Conservation (phyloP, 305 asterid genomes). For the Fraxinus velutina region DNA sequence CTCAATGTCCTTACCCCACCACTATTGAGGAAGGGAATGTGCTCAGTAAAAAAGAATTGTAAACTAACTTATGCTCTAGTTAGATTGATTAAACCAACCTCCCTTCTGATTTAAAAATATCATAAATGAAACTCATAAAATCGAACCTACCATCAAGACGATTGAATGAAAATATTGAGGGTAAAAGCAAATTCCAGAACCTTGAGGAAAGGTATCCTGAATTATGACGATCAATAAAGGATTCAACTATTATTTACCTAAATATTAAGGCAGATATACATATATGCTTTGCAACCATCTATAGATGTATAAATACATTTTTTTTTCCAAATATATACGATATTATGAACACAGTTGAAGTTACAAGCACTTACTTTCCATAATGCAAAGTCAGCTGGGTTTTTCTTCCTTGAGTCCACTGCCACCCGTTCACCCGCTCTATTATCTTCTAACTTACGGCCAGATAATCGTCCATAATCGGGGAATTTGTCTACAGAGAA, state of each 20-base stretch:
- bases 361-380: conserved; percentile 73
- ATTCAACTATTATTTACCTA: conserved; percentile 5
- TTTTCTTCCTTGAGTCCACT: conserved; percentile 85
- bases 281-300: not conserved
- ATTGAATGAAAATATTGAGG: conserved; percentile 3
- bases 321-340: not conserved
- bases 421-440: conserved; percentile 95
- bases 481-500: conserved; percentile 87
- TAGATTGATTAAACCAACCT: conserved; percentile 10
- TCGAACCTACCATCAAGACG: not conserved
- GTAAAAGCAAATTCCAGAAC: conserved; percentile 8
- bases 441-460: conserved; percentile 87
- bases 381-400: conserved; percentile 94
- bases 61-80: not conserved
- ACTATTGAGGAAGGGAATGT: not conserved
- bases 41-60: not conserved
- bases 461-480: conserved; percentile 81
- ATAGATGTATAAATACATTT: not conserved
- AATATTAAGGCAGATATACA: conserved; percentile 12
- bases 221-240: not conserved
- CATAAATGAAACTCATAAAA: not conserved
- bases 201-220: not conserved
- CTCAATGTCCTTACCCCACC: not conserved
- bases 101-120: not conserved
- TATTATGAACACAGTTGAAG: conserved; percentile 1